Base-by-base conservation (phyloP, 768 basidiomycete species). In the Bullera alba region DNA sequence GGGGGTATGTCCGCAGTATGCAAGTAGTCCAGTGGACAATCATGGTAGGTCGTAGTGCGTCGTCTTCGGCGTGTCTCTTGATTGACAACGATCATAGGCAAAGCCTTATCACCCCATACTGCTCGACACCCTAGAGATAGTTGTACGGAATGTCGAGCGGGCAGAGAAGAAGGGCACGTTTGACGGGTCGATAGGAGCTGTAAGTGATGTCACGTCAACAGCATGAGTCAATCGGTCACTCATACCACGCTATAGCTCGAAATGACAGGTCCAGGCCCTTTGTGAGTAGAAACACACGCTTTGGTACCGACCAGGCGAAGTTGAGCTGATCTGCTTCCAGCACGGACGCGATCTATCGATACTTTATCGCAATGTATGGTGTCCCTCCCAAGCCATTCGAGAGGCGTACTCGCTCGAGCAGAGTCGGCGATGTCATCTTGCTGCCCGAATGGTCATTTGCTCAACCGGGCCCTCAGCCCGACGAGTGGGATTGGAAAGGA, bases 1-100 rank as follows among this genome's bases (percentile, higher is more conserved):
- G 10, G 25, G 53, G 53, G 4, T 50, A 50, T 30, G 25, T 21
- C 27, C 28, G 53, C 16, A 35, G 32, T 38, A 28, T 55, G n/a
- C 53, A 55, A 41, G 42, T 55, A 10, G 53, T 55, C 1, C 53
- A 55, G 34, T 55, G 53, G 53, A 55, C 53, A 7, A 30, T 55
- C 47, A n/a, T 53, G 46, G 48, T 50, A 16, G 28, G 48, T 42
- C 19, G 4, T 26, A 7, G n/a, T 26, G 6, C 16, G 38, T 22
- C n/a, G n/a, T n/a, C n/a, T n/a, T n/a, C n/a, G n/a, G n/a, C n/a
- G n/a, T n/a, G n/a, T n/a, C n/a, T n/a, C n/a, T n/a, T n/a, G n/a
- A n/a, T n/a, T n/a, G 32, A 8, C n/a, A 34, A 46, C n/a, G n/a
- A 10, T 10, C n/a, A 14, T 16, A 46, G 50, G 36, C 53, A 19